A percentile compares a stretch with the other conserved stretches of the same genome.
These are phyloP conservation scores for Balakata baccata DNA, from an alignment of 345 rosid species.

Conservation along the genomic window DNA sequence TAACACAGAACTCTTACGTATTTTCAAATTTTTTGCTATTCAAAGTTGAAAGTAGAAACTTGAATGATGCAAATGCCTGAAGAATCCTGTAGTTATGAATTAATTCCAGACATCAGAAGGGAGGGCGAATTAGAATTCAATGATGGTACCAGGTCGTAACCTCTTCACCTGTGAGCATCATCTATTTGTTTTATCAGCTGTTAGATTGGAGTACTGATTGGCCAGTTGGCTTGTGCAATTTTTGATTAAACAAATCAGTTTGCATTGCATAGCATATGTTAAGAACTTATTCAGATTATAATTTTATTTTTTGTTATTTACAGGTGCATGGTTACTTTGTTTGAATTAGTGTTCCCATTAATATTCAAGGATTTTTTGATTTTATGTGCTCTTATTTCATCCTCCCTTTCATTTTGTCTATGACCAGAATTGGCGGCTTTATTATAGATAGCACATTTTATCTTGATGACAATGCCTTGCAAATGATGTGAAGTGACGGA, in stretches of 20 bases:
- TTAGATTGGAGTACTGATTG: not conserved
- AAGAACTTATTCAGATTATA: not conserved
- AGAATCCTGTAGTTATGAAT: not conserved
- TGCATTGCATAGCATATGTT: not conserved
- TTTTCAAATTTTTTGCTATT: not conserved
- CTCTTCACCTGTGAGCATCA: not conserved
- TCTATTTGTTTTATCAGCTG: not conserved
- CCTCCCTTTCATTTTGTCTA: not conserved
- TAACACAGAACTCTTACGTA: not conserved
- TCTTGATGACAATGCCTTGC: not conserved
- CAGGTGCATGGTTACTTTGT: not conserved
- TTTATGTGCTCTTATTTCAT: not conserved
- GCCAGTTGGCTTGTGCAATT: not conserved
- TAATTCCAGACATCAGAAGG: not conserved
- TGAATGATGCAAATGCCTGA: not conserved
- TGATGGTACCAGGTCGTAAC: not conserved
- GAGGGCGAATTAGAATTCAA: not conserved
- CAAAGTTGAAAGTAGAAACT: not conserved
- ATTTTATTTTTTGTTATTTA: not conserved
- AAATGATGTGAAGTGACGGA: not conserved
- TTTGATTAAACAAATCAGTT: not conserved
- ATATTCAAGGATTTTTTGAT: not conserved
- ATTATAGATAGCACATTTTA: not conserved
- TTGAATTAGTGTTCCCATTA: not conserved
- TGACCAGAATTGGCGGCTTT: not conserved